Conservation (phyloP, 768 basidiomycete genomes). For the Mycena venus region DNA sequence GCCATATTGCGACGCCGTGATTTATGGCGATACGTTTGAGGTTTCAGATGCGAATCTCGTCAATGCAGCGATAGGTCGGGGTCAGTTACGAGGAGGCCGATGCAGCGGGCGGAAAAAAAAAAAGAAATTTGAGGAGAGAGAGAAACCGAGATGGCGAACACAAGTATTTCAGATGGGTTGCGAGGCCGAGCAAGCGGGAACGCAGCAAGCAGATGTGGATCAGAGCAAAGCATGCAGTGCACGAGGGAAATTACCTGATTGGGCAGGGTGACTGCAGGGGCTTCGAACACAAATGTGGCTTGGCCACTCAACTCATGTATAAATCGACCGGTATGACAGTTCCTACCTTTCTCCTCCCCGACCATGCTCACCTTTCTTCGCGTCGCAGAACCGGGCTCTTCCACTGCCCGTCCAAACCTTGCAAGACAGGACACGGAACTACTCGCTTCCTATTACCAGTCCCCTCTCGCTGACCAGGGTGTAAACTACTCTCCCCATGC, state of each 20-base stretch:
- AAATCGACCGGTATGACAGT: background rate
- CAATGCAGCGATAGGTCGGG: too few relatives aligned
- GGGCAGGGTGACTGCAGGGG: background rate
- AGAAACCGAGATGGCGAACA: too few relatives aligned
- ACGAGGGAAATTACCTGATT: background rate
- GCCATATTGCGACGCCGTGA: too few relatives aligned
- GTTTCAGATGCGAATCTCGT: too few relatives aligned
- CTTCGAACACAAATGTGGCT: too few relatives aligned
- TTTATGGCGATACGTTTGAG: too few relatives aligned
- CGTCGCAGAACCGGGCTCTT: conserved; percentile 38
- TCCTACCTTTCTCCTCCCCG: background rate
- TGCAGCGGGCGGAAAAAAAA: too few relatives aligned
- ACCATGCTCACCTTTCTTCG: conserved; percentile 51
- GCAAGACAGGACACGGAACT: conserved; percentile 56
- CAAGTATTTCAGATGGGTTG: background rate
- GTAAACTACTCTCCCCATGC: conserved; percentile 34
- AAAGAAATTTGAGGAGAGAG: too few relatives aligned
- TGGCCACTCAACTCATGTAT: background rate
- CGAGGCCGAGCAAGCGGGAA: too few relatives aligned
- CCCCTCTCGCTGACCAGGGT: conserved; percentile 59
- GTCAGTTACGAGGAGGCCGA: background rate
- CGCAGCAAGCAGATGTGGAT: background rate
- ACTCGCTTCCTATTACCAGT: conserved; percentile 69
- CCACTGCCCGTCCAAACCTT: conserved; percentile 32
- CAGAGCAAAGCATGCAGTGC: background rate